A percentile compares a stretch with the other conserved stretches of the same genome.
These are phyloP conservation scores for Cyclanthera cordifolia DNA, from an alignment of 306 rosid species.

Conservation along the genomic window DNA sequence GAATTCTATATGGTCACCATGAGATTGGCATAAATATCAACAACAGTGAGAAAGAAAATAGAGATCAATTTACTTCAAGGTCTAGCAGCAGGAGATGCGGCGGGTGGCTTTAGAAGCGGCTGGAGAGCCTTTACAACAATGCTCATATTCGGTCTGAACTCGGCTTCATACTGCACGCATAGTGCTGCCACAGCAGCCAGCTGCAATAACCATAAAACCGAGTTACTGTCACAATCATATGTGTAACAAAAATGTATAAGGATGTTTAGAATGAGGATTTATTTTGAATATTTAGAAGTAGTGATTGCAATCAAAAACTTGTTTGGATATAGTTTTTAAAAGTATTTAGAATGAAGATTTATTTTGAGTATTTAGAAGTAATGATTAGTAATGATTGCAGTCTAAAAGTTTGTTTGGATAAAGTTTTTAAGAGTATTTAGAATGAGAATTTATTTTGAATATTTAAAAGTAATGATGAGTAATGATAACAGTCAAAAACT, in stretches of 20 bases:
- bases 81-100: constrained; percentile 26
- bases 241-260: background rate
- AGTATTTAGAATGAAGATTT: no score
- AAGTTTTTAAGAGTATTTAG: no score
- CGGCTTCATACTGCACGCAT: constrained; percentile 62
- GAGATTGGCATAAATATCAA: constrained; percentile 17
- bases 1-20: constrained; percentile 10
- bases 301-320: no score
- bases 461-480: no score
- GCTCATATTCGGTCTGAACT: constrained; percentile 71
- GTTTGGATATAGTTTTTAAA: no score
- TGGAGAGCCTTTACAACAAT: constrained; percentile 63
- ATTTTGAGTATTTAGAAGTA: no score
- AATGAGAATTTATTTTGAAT: no score
- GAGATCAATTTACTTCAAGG: constrained; percentile 16
- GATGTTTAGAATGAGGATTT: no score
- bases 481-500: no score
- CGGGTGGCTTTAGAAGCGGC: constrained; percentile 45
- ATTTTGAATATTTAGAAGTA: no score
- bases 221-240: background rate
- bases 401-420: no score
- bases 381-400: no score
- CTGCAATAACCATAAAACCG: constrained; percentile 28
- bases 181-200: constrained; percentile 61
- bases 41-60: constrained; percentile 15